phyloP scores from a whole-genome alignment of 2,329 filamentous ascomycete genomes.

The Aureobasidium sp. region DNA sequence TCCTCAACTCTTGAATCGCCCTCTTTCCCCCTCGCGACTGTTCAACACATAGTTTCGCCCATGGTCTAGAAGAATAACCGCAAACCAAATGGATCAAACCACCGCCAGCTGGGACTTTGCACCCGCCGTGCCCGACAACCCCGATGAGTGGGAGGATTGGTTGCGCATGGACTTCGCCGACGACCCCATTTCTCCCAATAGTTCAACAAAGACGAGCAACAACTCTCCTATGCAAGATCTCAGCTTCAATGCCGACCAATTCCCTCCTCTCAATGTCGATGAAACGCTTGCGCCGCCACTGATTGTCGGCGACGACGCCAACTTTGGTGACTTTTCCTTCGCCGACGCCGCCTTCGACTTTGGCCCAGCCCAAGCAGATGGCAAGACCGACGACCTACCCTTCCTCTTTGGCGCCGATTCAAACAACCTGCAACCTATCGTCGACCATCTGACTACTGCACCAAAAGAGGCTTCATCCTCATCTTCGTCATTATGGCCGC shows the following conservation, averaged over 20 bases:
- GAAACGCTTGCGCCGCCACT: slow-evolving; percentile 26
- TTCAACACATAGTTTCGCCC: slow-evolving; percentile 6
- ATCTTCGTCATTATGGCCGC: background rate
- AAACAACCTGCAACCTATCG: slow-evolving; percentile 12
- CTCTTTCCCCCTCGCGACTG: background rate
- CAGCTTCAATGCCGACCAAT: slow-evolving; percentile 17
- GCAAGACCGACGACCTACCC: slow-evolving; percentile 10
- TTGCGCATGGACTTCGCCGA: slow-evolving; percentile 38
- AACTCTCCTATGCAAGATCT: slow-evolving; percentile 29
- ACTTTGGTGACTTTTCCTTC: slow-evolving; percentile 23
- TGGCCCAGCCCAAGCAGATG: slow-evolving; percentile 12
- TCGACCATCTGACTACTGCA: slow-evolving; percentile 18
- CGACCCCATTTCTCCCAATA: slow-evolving; percentile 29
- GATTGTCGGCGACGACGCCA: slow-evolving; percentile 27
- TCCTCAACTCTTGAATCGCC: background rate
- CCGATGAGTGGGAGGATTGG: slow-evolving; percentile 41
- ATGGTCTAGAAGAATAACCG: background rate
- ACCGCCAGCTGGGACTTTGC: slow-evolving; percentile 4
- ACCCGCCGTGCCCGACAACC: slow-evolving; percentile 17
- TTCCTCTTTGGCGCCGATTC: slow-evolving; percentile 17
- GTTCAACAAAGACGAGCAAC: slow-evolving; percentile 28
- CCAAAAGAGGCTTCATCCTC: slow-evolving; percentile 19
- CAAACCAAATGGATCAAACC: background rate
- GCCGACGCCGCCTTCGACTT: slow-evolving; percentile 27
- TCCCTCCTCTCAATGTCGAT: slow-evolving; percentile 21